Evolutionary conservation across 306 rosid genomes (phyloP), one percentile per base, ranked within the genome.

Genomic region (Ammopiptanthus mongolicus): DNA sequence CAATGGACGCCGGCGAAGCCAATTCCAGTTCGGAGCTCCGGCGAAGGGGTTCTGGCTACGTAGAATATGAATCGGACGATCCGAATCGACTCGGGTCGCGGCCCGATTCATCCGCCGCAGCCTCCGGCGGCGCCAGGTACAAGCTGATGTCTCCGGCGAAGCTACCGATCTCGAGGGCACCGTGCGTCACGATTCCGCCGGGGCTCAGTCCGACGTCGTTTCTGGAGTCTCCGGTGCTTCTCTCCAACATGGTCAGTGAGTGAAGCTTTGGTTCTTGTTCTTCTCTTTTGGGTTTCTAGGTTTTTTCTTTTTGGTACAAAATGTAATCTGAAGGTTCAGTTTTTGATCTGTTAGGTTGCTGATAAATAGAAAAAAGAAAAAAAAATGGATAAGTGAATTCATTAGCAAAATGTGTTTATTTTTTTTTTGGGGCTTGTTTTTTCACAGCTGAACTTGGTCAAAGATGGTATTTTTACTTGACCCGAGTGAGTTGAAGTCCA

Each of bases 91-190:
- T 65, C 19, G 50, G 41, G 29, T 17, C 57, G 5, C 65, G 33
- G 77, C 76, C 33, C 46, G 57, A 69, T 64, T 63, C 79, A 0
- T 6, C 18, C 2, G 65, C 76, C 1, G 79, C 14, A 2, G 1
- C 19, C 4, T 1, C 53, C 10, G 70, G 74, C 14, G 84, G 82
- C 23, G 99, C 99, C 0, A 85, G 85, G 85, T 95, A 95, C 90
- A 95, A 89, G 97, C 92, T 86, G 69, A 81, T 92, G 90, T 89
- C 97, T 1, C 99, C 99, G 74, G 93, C 97, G 23, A 92, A 89
- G 86, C 99, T 95, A 19, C 99, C 99, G 91, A 92, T 96, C 99
- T 87, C 98, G 62, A 73, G 99, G 87, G 83, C 93, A 19, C 81
- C 93, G 46, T 87, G 93, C 69, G 85, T 90, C 58, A 89, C 92